phyloP scores from a whole-genome alignment of 176 grass and related monocot species.

The Carex myosuroides region DNA sequence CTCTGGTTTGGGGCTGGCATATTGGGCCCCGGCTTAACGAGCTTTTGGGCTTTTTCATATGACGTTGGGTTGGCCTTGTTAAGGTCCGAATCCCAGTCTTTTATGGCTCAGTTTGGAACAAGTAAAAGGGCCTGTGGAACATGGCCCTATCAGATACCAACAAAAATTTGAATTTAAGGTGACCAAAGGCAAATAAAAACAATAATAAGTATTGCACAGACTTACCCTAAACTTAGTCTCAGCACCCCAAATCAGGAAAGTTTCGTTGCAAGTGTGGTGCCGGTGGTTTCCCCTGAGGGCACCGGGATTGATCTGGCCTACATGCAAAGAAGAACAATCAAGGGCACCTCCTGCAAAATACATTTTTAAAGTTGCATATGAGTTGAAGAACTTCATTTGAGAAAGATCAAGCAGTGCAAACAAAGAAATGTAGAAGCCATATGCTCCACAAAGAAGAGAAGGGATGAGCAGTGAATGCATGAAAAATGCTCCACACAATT shows the following conservation, averaged over 20 bases:
- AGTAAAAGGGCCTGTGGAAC: too few species aligned
- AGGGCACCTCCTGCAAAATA: conserved; percentile 41
- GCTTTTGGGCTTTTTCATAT: too few species aligned
- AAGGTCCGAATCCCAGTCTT: too few species aligned
- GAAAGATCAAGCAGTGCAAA: not conserved
- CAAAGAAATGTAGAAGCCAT: not conserved
- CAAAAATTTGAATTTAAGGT: not conserved
- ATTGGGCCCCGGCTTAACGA: too few species aligned
- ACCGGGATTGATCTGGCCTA: conserved; percentile 78
- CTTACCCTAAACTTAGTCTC: conserved; percentile 90
- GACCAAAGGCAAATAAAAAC: not conserved
- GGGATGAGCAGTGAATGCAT: not conserved
- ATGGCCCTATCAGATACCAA: too few species aligned
- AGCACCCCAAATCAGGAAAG: conserved; percentile 89
- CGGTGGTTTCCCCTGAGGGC: conserved; percentile 90
- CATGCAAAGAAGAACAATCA: conserved; percentile 63
- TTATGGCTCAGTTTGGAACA: too few species aligned
- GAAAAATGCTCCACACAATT: not conserved
- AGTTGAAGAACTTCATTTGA: not conserved
- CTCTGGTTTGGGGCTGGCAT: too few species aligned
- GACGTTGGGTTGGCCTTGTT: too few species aligned
- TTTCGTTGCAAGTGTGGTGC: conserved; percentile 85
- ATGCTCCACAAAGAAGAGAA: too few species aligned
- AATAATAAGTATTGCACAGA: not conserved
- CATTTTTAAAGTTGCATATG: not conserved